phyloP scores from a whole-genome alignment of 805 yeast genomes.

The Candida khao-thaluensis region DNA sequence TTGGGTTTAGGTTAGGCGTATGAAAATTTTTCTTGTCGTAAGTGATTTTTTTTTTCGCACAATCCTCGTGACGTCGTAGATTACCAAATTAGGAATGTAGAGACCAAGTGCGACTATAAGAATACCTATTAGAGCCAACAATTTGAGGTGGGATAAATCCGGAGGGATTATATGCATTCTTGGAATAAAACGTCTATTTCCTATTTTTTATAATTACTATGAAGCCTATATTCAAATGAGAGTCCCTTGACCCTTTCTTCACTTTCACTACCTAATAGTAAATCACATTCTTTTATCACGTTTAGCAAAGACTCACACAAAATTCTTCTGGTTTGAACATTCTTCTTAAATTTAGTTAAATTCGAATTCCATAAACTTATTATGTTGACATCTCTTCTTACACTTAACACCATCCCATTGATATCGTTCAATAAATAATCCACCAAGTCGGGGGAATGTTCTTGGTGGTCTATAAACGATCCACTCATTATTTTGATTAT shows the following conservation, averaged over 20 bases:
- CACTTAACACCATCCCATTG: slow-evolving; percentile 58
- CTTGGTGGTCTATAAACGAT: slow-evolving; percentile 40
- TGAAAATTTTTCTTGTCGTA: too few relatives aligned
- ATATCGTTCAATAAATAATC: slow-evolving; percentile 49
- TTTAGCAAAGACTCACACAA: slow-evolving; percentile 48
- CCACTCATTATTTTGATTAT: slow-evolving; percentile 53
- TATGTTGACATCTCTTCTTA: slow-evolving; percentile 58
- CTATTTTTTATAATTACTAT: slow-evolving; percentile 32
- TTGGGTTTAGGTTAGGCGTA: too few relatives aligned
- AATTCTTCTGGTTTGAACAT: slow-evolving; percentile 29
- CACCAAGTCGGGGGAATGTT: slow-evolving; percentile 31
- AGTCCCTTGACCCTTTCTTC: slow-evolving; percentile 46
- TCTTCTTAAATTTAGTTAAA: slow-evolving; percentile 29
- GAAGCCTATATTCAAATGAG: slow-evolving; percentile 47
- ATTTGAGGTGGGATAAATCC: too few relatives aligned
- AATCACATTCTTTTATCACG: slow-evolving; percentile 48
- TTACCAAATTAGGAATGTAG: too few relatives aligned
- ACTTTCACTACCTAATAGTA: slow-evolving; percentile 33
- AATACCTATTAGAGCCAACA: too few relatives aligned
- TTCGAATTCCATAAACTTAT: slow-evolving; percentile 63
- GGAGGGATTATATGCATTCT: too few relatives aligned
- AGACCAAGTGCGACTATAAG: too few relatives aligned
- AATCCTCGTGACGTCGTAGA: too few relatives aligned
- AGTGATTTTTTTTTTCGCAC: too few relatives aligned
- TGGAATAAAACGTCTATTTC: too few relatives aligned